These are phyloP conservation scores for Trametes cingulata DNA, from an alignment of 768 basidiomycete genomes.

Conservation along the genomic window DNA sequence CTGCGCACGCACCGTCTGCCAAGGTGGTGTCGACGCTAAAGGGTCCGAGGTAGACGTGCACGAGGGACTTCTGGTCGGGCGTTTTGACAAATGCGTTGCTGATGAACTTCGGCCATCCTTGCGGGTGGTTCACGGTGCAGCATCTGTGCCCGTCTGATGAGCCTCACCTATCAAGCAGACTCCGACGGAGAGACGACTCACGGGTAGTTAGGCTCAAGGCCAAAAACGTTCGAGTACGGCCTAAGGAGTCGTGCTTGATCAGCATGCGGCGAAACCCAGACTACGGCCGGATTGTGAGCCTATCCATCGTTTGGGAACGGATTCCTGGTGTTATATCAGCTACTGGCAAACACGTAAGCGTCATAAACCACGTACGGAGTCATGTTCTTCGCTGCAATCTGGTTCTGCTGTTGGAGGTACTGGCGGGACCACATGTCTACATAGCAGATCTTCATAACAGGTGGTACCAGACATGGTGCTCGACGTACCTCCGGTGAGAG, in stretches of 20 bases:
- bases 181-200: constrained; percentile 25
- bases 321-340: constrained; percentile 36
- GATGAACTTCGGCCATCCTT: constrained; percentile 57
- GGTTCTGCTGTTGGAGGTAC: constrained; percentile 61
- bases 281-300: constrained; percentile 10
- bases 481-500: constrained; percentile 44
- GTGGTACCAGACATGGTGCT: not conserved
- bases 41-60: constrained; percentile 51
- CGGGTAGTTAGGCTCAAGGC: constrained; percentile 53
- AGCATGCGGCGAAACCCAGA: not conserved
- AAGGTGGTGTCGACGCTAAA: constrained; percentile 45
- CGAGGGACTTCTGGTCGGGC: constrained; percentile 45
- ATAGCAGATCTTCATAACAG: not conserved
- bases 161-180: not conserved
- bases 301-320: constrained; percentile 56
- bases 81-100: constrained; percentile 51
- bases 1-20: constrained; percentile 34
- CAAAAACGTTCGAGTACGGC: constrained; percentile 51
- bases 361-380: constrained; percentile 39
- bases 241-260: constrained; percentile 24
- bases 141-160: constrained; percentile 32
- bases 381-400: constrained; percentile 58
- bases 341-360: not conserved
- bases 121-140: constrained; percentile 55
- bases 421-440: constrained; percentile 60